Percentiles rank a stretch among this genome's conserved stretches.
Conservation (phyloP, 148 eudicot genomes). For the Heliosperma pusillum region DNA sequence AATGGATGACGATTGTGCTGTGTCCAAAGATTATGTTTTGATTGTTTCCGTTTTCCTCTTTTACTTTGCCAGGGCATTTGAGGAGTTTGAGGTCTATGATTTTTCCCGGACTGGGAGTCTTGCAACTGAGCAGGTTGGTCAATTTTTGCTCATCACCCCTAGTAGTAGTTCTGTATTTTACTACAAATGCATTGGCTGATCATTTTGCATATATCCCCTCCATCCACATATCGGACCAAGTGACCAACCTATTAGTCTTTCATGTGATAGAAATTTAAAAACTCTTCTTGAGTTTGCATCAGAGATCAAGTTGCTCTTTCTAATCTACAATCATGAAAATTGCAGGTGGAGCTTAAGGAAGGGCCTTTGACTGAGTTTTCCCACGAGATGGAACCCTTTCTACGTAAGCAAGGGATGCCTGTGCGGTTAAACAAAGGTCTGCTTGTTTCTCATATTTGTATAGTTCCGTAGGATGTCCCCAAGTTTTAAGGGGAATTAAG, state of each 20-base stretch:
- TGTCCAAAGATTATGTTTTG: background rate
- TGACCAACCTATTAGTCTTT: background rate
- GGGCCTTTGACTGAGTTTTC: constrained; percentile 86
- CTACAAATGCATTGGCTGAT: background rate
- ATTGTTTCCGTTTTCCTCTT: background rate
- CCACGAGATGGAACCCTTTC: constrained; percentile 96
- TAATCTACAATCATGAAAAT: background rate
- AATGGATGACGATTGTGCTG: background rate
- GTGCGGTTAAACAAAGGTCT: constrained; percentile 86
- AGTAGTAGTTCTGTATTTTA: background rate
- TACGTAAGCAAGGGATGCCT: constrained; percentile 97
- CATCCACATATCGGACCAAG: background rate
- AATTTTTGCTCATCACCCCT: background rate
- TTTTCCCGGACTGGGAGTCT: constrained; percentile 84
- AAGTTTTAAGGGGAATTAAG: background rate
- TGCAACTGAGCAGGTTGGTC: constrained; percentile 61
- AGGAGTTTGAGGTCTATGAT: constrained; percentile 68
- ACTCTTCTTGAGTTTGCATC: background rate
- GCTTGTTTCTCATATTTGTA: background rate
- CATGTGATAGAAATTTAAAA: background rate
- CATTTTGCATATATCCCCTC: background rate
- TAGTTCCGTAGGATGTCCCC: background rate
- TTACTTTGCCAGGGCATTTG: constrained; percentile 53
- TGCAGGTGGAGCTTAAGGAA: constrained; percentile 90
- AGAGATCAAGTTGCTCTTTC: background rate